Conservation (phyloP, 768 basidiomycete species). For the Fibroporia radiculosa region DNA sequence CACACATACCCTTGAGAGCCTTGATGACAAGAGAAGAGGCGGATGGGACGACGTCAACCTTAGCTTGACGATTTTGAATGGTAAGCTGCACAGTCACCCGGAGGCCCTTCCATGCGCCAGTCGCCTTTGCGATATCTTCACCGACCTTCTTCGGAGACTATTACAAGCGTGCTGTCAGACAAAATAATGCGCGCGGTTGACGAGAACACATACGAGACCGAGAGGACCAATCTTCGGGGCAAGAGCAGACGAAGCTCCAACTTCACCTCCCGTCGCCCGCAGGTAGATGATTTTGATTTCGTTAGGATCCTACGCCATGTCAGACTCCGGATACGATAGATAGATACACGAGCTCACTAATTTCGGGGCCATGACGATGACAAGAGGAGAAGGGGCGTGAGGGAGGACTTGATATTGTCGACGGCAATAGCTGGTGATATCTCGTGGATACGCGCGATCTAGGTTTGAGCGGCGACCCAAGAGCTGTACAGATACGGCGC, state of each 20-base stretch:
- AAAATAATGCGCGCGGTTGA: no score
- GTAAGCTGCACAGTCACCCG: conserved; percentile 98
- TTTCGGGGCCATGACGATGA: conserved; percentile 67
- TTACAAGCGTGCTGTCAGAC: background rate
- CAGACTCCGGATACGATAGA: no score
- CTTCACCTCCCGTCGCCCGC: conserved; percentile 97
- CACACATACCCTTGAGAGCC: conserved; percentile 83
- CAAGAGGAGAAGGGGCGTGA: conserved; percentile 24
- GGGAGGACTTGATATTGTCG: conserved; percentile 14
- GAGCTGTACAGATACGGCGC: conserved; percentile 47
- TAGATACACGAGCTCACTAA: conserved; percentile 38
- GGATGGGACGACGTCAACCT: conserved; percentile 93
- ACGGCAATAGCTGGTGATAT: conserved; percentile 13
- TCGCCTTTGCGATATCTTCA: conserved; percentile 99
- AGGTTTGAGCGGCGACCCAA: conserved; percentile 44
- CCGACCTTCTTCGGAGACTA: conserved; percentile 99
- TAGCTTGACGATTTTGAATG: conserved; percentile 99
- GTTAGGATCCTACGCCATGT: conserved; percentile 75
- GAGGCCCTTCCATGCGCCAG: conserved; percentile 97
- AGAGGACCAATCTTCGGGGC: conserved; percentile 99
- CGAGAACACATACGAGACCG: conserved; percentile 72
- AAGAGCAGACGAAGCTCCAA: conserved; percentile 96
- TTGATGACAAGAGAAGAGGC: conserved; percentile 96
- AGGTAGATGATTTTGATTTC: conserved; percentile 99
- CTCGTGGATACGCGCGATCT: conserved; percentile 28